phyloP scores from a whole-genome alignment of 192 early-diverging fungal genomes.

The Endogone sp. region DNA sequence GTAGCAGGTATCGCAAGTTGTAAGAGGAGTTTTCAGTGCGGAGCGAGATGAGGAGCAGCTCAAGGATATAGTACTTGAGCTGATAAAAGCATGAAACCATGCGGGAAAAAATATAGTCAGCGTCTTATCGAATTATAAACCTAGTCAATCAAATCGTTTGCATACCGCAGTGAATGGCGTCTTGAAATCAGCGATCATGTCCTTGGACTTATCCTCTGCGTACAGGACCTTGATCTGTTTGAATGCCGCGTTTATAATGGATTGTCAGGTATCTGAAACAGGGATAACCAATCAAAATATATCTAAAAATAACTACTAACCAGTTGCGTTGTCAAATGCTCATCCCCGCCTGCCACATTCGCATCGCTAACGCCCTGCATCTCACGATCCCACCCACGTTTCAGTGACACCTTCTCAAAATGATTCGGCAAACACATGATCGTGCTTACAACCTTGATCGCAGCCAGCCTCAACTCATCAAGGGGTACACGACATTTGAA shows the following conservation, averaged over 20 bases:
- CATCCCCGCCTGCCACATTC: conserved; percentile 29
- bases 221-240: conserved; percentile 31
- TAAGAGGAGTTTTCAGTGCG: conserved; percentile 56
- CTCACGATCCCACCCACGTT: conserved; percentile 45
- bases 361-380: conserved; percentile 33
- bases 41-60: conserved; percentile 63
- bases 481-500: conserved; percentile 34
- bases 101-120: conserved; percentile 2
- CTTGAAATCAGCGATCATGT: neutral
- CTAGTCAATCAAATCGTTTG: neutral
- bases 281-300: neutral
- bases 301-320: conserved; percentile 20
- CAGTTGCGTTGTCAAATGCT: conserved; percentile 47
- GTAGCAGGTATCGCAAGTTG: conserved; percentile 63
- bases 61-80: conserved; percentile 66
- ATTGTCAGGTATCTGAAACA: neutral
- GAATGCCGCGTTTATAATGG: neutral
- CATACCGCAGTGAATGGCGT: neutral
- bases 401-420: conserved; percentile 58
- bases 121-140: neutral
- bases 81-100: conserved; percentile 6
- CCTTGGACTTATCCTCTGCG: conserved; percentile 7
- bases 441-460: conserved; percentile 55
- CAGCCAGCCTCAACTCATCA: conserved; percentile 66
- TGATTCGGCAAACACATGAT: conserved; percentile 69